A percentile compares a stretch with the other conserved stretches of the same genome.
Evolutionary conservation across 2,329 filamentous ascomycete genomes (phyloP).

Genomic region (Aaosphaeria pasadenensis): DNA sequence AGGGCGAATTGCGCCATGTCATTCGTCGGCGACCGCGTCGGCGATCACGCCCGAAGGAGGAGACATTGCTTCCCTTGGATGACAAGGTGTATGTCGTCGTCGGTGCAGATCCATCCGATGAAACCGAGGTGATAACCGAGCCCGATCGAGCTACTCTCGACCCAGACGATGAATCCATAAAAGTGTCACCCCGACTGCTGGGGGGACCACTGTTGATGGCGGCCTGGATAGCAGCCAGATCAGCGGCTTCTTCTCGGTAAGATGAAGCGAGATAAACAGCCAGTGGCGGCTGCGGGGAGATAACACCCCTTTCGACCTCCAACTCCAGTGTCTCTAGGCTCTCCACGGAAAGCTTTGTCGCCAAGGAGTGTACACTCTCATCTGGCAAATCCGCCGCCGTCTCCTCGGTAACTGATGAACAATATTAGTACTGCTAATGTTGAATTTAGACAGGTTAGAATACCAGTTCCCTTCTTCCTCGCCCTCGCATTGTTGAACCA

Average conservation of each 20-base stretch:
- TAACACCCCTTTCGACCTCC: constrained; percentile 12
- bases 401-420: neutral
- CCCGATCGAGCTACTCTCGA: constrained; percentile 17
- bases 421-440: neutral
- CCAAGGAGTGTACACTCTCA: constrained; percentile 9
- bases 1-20: constrained; percentile 32
- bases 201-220: constrained; percentile 23
- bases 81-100: constrained; percentile 31
- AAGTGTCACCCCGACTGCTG: constrained; percentile 16
- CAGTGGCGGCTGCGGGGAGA: constrained; percentile 28
- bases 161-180: constrained; percentile 21
- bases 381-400: neutral
- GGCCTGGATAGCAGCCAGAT: constrained; percentile 25
- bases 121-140: constrained; percentile 28
- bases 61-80: constrained; percentile 31
- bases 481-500: constrained; percentile 37
- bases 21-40: constrained; percentile 32
- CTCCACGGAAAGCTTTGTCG: constrained; percentile 24
- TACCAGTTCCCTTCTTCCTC: constrained; percentile 27
- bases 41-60: constrained; percentile 33
- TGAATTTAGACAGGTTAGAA: constrained; percentile 1
- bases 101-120: constrained; percentile 31
- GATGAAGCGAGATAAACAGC: constrained; percentile 33
- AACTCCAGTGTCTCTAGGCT: constrained; percentile 28
- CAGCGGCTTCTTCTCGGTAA: constrained; percentile 30